Evolutionary conservation across 306 rosid species (phyloP), one percentile per base, ranked within the genome.

Genomic region (Sicyos baderoa): DNA sequence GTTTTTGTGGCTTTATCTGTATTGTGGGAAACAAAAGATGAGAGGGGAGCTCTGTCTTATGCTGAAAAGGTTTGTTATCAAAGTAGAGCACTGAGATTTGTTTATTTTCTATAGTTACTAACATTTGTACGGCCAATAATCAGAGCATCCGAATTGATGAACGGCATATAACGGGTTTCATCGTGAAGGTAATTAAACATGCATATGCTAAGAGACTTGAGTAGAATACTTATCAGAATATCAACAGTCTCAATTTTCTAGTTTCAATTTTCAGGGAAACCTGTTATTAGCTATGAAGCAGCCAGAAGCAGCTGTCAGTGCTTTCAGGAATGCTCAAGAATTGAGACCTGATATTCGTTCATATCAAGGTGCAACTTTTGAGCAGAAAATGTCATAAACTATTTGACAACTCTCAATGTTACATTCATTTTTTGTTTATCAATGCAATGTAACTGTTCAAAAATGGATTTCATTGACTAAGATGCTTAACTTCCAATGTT

Each of bases 291-390:
- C 95, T 48, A 79, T 83, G 85, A 94, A 94, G 84, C 88, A 85
- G 49, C 83, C 96, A 65, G 99, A 94, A 64, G 82, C 87, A 73
- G 99, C 99, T 50, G 96, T 77, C 71, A 74, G 79, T 76, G 91
- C 99, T 70, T 94, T 94, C 84, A 84, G 99, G 82, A 87, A 81
- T 80, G 97, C 95, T 78, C 99, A 90, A 83, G 97, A 94, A 74
- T 80, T 94, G 85, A 94, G 99, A 80, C 92, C 96, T 74, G 99
- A 94, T 74, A 94, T 94, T 75, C 99, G 99, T 65, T 85, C 99
- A 65, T 90, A 94, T 82, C 97, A 94, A 94, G 99, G 99, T 94
- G 76, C 68, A 76, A 74, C 78, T 76, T 71, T 44, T 69, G 27
- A 50, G 67, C 19, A 22, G 61, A 64, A 77, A 59, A 16, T 29